Percentiles rank a stretch among this genome's conserved stretches.
phyloP scores from a whole-genome alignment of 345 rosid species.

The Iberis pinnata region DNA sequence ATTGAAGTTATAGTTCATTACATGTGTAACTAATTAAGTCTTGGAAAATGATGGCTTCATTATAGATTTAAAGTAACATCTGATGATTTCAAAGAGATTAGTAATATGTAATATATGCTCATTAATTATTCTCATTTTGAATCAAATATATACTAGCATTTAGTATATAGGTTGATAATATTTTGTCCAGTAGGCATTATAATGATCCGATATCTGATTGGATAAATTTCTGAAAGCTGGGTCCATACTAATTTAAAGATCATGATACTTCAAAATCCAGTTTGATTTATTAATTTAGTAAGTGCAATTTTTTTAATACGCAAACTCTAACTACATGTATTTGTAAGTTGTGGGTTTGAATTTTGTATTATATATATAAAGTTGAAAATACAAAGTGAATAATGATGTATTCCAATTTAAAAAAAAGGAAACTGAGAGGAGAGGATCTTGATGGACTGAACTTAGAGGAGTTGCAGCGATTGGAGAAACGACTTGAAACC shows the following conservation, averaged over 20 bases:
- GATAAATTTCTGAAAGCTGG: background rate
- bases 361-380: background rate
- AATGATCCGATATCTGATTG: background rate
- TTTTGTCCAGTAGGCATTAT: background rate
- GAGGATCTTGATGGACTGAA: conserved; percentile 75
- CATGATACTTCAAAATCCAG: no score
- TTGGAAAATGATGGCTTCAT: background rate
- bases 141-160: background rate
- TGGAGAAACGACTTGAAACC: conserved; percentile 69
- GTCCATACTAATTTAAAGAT: no score
- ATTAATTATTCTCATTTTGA: background rate
- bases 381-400: background rate
- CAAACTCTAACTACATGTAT: conserved; percentile 13
- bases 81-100: background rate
- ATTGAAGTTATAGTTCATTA: background rate
- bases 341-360: background rate
- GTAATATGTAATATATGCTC: background rate
- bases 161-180: background rate
- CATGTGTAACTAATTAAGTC: no score
- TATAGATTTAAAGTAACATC: background rate
- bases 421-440: conserved; percentile 80
- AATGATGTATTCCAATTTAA: background rate
- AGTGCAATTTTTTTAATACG: background rate
- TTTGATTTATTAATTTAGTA: no score
- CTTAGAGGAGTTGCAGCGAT: conserved; percentile 59